These are phyloP conservation scores for Themeda triandra DNA, from an alignment of 176 grass and related monocot genomes.

Conservation along the genomic window DNA sequence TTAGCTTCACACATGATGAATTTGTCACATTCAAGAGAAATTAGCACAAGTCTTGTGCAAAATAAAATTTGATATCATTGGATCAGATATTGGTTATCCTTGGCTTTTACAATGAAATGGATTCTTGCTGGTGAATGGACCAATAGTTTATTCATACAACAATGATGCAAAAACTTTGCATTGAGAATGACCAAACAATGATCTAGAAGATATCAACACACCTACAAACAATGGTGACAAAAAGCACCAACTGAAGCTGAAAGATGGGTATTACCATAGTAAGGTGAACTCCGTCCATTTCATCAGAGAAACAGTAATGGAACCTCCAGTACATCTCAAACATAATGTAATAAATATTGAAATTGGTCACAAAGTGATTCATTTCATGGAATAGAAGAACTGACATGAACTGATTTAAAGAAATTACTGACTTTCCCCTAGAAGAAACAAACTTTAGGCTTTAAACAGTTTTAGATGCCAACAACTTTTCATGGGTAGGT, in stretches of 20 bases:
- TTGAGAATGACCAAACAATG: background rate
- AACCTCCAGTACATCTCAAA: too few species aligned
- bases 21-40: too few species aligned
- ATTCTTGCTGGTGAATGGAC: background rate
- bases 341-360: too few species aligned
- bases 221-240: background rate
- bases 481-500: too few species aligned
- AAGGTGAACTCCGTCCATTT: background rate
- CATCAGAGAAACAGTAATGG: too few species aligned
- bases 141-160: background rate
- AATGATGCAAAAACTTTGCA: background rate
- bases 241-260: background rate
- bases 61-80: background rate
- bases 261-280: background rate
- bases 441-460: too few species aligned
- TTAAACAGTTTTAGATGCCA: too few species aligned
- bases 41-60: background rate
- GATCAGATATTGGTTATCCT: background rate
- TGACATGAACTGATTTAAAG: too few species aligned
- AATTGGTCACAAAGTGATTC: too few species aligned
- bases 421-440: too few species aligned
- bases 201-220: background rate
- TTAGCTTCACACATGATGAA: too few species aligned
- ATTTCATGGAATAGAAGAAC: too few species aligned
- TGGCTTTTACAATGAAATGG: background rate